A percentile compares a stretch with the other conserved stretches of the same genome.
phyloP scores from a whole-genome alignment of 495 filamentous ascomycete genomes.

The Neurospora tetraspora region DNA sequence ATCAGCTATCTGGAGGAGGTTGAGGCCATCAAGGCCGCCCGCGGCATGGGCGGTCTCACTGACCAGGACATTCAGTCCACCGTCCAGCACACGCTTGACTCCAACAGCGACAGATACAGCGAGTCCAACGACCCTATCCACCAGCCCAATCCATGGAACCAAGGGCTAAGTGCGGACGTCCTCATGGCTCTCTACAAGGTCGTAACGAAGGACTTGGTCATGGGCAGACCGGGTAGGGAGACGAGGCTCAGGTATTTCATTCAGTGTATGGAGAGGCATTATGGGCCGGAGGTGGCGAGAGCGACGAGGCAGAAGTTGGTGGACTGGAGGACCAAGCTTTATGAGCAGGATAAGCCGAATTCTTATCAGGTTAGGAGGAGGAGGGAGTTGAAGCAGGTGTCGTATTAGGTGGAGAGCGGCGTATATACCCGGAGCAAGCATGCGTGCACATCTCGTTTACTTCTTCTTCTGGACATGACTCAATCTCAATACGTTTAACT shows the following conservation, averaged over 20 bases:
- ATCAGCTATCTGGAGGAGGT: slow-evolving; percentile 20
- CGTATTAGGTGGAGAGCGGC: neutral
- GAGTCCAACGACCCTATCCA: neutral
- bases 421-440: neutral
- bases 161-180: slow-evolving; percentile 13
- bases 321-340: neutral
- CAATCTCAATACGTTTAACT: neutral
- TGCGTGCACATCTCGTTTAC: neutral
- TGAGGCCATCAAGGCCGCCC: neutral
- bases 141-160: neutral
- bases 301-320: neutral
- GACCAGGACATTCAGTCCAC: slow-evolving; percentile 3
- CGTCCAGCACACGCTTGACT: neutral
- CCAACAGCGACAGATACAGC: neutral
- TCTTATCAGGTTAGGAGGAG: neutral
- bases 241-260: slow-evolving; percentile 30
- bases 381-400: neutral
- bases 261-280: slow-evolving; percentile 18
- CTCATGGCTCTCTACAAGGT: slow-evolving; percentile 27
- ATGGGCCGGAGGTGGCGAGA: slow-evolving; percentile 20
- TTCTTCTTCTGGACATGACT: neutral
- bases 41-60: neutral
- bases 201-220: slow-evolving; percentile 28
- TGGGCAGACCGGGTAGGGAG: slow-evolving; percentile 24
- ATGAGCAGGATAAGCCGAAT: neutral